A percentile compares a stretch with the other conserved stretches of the same genome.
Conservation (phyloP, 2,329 filamentous ascomycete species). For the Ilyonectria robusta region DNA sequence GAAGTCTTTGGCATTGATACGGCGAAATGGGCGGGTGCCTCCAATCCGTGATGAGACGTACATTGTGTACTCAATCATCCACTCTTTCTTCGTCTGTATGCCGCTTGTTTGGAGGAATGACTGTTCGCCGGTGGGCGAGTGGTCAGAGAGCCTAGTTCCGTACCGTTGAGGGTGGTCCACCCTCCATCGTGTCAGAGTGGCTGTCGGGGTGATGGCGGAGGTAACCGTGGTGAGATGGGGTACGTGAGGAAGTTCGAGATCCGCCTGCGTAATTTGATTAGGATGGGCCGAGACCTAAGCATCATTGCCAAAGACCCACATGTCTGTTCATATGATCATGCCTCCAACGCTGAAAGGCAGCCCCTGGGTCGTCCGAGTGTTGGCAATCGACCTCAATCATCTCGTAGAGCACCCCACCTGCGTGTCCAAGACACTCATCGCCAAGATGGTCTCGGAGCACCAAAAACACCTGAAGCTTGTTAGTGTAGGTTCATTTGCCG, state of each 20-base stretch:
- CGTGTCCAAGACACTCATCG: conserved; percentile 60
- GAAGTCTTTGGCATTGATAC: conserved; percentile 56
- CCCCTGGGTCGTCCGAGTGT: conserved; percentile 60
- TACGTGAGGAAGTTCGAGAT: conserved; percentile 62
- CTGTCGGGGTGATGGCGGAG: conserved; percentile 57
- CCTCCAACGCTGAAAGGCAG: conserved; percentile 63
- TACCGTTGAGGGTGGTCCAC: conserved; percentile 55
- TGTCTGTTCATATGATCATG: conserved; percentile 61
- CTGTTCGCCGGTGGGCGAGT: conserved; percentile 40
- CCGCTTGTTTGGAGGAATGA: conserved; percentile 35
- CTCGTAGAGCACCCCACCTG: conserved; percentile 62
- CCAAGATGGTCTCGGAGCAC: conserved; percentile 60
- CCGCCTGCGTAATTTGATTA: conserved; percentile 49
- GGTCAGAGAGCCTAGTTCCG: conserved; percentile 57
- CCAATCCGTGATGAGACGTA: conserved; percentile 56
- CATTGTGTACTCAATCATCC: conserved; percentile 61
- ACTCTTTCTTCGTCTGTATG: conserved; percentile 57
- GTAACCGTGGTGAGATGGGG: conserved; percentile 63
- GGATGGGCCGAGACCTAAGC: not conserved
- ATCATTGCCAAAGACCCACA: conserved; percentile 45
- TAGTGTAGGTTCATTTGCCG: not conserved
- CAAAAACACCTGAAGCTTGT: conserved; percentile 55
- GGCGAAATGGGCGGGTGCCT: conserved; percentile 56
- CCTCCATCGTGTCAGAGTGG: conserved; percentile 55
- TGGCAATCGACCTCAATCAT: conserved; percentile 62